Percentiles rank a stretch among this genome's conserved stretches.
phyloP scores from a whole-genome alignment of 805 yeast species.

The Wickerhamomyces silvicola region DNA sequence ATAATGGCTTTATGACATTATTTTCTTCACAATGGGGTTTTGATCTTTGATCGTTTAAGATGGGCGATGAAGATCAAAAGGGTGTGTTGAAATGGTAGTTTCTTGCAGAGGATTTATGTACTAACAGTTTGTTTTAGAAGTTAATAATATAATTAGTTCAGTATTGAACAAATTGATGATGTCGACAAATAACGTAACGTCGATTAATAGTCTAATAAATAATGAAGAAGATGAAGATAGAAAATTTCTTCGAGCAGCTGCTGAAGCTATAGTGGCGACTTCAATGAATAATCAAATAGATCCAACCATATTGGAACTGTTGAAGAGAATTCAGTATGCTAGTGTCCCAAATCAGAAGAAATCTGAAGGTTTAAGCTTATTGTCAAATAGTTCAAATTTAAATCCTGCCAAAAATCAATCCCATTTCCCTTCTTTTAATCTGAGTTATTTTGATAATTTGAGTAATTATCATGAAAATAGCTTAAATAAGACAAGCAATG shows the following conservation, averaged over 20 bases:
- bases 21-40: no score
- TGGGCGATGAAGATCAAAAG: no score
- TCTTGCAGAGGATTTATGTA: no score
- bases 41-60: no score
- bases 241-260: conserved; percentile 50
- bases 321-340: conserved; percentile 53
- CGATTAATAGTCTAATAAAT: conserved; percentile 6
- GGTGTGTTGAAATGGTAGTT: no score
- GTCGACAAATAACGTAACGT: conserved; percentile 2
- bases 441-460: conserved; percentile 22
- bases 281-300: conserved; percentile 44
- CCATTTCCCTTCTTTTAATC: conserved; percentile 23
- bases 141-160: background rate
- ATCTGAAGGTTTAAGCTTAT: background rate
- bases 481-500: background rate
- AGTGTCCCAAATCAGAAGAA: conserved; percentile 4
- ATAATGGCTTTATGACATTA: no score
- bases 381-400: background rate
- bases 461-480: conserved; percentile 1
- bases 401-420: background rate
- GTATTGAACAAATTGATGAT: conserved; percentile 1
- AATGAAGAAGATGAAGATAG: conserved; percentile 39
- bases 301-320: conserved; percentile 56
- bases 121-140: conserved; percentile 1
- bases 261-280: conserved; percentile 53